Conservation (phyloP, 2,329 filamentous ascomycete genomes). For the Pyrenochaeta sp. region DNA sequence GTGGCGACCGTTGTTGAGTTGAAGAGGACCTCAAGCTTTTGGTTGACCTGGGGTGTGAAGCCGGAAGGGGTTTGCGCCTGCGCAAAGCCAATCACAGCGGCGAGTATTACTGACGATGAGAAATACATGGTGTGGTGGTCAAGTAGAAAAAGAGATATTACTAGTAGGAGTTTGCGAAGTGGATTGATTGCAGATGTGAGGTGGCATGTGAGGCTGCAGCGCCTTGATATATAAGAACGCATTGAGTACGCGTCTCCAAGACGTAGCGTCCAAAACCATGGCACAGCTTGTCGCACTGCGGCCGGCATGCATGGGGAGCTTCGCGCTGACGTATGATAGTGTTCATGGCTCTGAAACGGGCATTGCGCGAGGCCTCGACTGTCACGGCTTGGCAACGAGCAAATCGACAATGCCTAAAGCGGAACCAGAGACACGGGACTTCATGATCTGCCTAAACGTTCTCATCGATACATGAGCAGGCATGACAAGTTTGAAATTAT, state of each 20-base stretch:
- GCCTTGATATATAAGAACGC: slow-evolving; percentile 25
- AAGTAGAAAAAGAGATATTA: neutral
- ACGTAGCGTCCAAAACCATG: slow-evolving; percentile 21
- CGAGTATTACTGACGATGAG: slow-evolving; percentile 31
- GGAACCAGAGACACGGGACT: slow-evolving; percentile 8
- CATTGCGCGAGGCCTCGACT: slow-evolving; percentile 32
- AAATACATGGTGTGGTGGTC: slow-evolving; percentile 32
- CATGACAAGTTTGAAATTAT: neutral
- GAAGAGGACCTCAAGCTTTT: slow-evolving; percentile 43
- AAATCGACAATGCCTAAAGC: slow-evolving; percentile 25
- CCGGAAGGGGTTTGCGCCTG: slow-evolving; percentile 45
- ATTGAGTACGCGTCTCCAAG: slow-evolving; percentile 32
- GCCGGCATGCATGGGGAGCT: slow-evolving; percentile 20
- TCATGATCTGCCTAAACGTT: neutral
- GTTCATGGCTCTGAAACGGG: slow-evolving; percentile 40
- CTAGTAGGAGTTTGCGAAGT: neutral
- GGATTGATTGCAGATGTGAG: neutral
- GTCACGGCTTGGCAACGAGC: slow-evolving; percentile 30
- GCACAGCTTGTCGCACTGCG: slow-evolving; percentile 32
- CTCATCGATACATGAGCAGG: neutral
- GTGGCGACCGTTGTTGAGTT: slow-evolving; percentile 40
- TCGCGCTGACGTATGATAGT: slow-evolving; percentile 21
- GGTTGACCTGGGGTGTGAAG: slow-evolving; percentile 38
- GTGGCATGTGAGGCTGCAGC: slow-evolving; percentile 6
- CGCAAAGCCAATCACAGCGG: slow-evolving; percentile 31